Percentiles rank a stretch among this genome's conserved stretches.
Conservation (phyloP, 179 eudicot species). For the Beta corolliflora region DNA sequence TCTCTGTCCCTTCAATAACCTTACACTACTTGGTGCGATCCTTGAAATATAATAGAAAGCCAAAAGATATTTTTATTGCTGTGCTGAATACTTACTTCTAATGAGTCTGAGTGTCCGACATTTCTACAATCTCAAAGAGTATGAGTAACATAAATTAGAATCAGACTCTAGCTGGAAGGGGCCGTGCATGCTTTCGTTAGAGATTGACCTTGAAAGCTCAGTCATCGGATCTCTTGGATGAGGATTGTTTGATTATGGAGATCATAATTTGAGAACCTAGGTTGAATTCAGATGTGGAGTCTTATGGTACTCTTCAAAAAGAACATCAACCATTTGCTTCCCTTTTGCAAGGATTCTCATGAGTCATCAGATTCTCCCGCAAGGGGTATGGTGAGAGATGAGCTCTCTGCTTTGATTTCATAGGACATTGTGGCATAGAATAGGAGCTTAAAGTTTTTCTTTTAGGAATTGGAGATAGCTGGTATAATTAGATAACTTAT, state of each 20-base stretch:
- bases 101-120: too few species aligned
- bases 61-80: not conserved
- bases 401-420: not conserved
- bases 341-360: not conserved
- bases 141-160: not conserved
- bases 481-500: not conserved
- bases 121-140: not conserved
- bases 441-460: not conserved
- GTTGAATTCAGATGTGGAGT: not conserved
- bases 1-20: not conserved
- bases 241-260: not conserved
- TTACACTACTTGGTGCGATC: not conserved
- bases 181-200: not conserved
- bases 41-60: not conserved
- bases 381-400: not conserved
- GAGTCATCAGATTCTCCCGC: not conserved
- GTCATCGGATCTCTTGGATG: not conserved
- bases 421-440: not conserved
- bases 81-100: too few species aligned
- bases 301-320: not conserved
- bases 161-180: too few species aligned
- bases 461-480: not conserved
- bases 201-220: not conserved
- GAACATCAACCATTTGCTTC: not conserved
- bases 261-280: not conserved